These are phyloP conservation scores for Ceratocystis huliohia DNA, from an alignment of 2,329 filamentous ascomycete genomes.

Conservation along the genomic window DNA sequence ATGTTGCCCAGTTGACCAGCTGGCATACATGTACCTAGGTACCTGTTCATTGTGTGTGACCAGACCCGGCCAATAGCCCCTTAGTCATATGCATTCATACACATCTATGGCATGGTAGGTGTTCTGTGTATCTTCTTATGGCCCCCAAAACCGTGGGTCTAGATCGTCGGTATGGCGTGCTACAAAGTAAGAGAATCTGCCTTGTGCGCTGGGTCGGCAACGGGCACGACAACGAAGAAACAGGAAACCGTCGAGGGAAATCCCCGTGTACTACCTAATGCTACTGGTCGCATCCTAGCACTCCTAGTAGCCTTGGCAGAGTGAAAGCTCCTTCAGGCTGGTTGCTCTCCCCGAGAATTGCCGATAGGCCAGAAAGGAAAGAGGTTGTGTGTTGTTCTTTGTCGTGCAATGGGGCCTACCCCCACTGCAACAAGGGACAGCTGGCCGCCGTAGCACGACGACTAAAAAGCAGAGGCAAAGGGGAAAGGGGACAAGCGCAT, in stretches of 20 bases:
- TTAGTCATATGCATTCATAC: not conserved
- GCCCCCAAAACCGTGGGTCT: not conserved
- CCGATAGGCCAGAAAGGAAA: not conserved
- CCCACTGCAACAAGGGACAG: not conserved
- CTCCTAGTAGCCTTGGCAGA: not conserved
- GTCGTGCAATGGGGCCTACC: not conserved
- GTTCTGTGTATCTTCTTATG: not conserved
- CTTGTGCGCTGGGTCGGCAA: not conserved
- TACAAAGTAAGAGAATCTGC: not conserved
- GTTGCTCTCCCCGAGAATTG: not conserved
- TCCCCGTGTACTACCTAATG: not conserved
- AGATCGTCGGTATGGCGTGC: not conserved
- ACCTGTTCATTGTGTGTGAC: not conserved
- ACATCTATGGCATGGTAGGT: not conserved
- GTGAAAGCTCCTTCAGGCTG: not conserved
- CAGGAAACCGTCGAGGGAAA: not conserved
- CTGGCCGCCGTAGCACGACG: not conserved
- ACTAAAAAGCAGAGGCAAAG: not conserved
- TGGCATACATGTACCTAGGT: constrained; percentile 4
- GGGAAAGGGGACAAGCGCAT: not conserved
- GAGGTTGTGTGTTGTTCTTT: not conserved
- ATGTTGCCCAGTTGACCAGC: not conserved
- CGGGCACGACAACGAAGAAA: not conserved
- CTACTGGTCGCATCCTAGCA: not conserved
- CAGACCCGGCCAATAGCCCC: not conserved